Conservation (phyloP, 2,329 filamentous ascomycete genomes). For the Colletotrichum spinosum region DNA sequence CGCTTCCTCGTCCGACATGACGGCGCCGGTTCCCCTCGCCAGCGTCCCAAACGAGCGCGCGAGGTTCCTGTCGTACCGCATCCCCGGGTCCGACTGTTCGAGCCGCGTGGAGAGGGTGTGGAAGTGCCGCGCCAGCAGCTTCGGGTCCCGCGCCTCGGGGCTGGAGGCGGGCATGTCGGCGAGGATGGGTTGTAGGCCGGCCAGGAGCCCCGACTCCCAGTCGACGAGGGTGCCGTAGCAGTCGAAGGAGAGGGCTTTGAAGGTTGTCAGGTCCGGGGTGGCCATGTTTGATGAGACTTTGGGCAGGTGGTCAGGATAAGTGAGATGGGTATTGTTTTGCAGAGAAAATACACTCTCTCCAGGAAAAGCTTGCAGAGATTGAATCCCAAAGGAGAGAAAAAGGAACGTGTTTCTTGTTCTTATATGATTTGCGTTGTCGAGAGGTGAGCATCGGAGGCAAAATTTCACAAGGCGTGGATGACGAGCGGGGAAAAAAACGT, state of each 20-base stretch:
- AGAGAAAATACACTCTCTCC: background rate
- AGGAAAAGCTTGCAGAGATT: too few relatives aligned
- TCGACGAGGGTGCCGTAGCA: conserved; percentile 85
- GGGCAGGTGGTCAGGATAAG: background rate
- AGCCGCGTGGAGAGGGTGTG: conserved; percentile 59
- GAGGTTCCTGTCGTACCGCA: conserved; percentile 70
- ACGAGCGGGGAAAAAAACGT: too few relatives aligned
- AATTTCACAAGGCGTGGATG: too few relatives aligned
- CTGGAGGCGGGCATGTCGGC: conserved; percentile 53
- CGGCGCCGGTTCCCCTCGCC: conserved; percentile 53
- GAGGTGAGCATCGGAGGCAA: too few relatives aligned
- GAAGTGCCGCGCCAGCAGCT: conserved; percentile 55
- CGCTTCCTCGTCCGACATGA: conserved; percentile 51
- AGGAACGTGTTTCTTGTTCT: too few relatives aligned
- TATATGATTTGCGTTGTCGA: too few relatives aligned
- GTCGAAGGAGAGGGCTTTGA: conserved; percentile 74
- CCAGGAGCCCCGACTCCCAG: conserved; percentile 76
- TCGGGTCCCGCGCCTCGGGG: conserved; percentile 49
- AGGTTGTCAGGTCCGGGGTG: conserved; percentile 37
- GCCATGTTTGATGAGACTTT: conserved; percentile 8
- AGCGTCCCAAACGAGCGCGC: conserved; percentile 56
- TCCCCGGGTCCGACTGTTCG: conserved; percentile 63
- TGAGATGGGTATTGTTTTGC: background rate
- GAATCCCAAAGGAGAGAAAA: too few relatives aligned
- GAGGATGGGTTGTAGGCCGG: conserved; percentile 62